Conservation (phyloP, 139 green algal species). For the Chlamydomonas eustigma region DNA sequence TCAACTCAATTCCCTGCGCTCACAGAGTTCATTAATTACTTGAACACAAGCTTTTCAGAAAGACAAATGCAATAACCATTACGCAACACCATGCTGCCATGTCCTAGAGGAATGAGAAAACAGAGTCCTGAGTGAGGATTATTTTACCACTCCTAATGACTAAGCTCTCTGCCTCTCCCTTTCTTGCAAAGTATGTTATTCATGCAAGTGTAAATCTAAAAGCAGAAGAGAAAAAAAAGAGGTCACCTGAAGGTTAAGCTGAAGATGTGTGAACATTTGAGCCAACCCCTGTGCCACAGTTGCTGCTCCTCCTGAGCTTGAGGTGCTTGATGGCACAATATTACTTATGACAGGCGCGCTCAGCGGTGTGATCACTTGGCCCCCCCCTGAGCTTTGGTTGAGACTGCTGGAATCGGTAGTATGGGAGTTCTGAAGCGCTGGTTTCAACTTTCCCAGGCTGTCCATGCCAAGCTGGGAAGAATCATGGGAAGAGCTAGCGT, state of each 20-base stretch:
- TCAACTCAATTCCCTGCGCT: slow-evolving; percentile 19
- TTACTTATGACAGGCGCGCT: too few species aligned
- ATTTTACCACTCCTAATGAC: too few species aligned
- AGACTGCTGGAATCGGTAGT: too few species aligned
- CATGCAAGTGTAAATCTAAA: neutral
- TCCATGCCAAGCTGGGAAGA: too few species aligned
- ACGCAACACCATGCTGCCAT: neutral
- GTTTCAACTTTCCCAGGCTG: too few species aligned
- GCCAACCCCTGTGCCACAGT: slow-evolving; percentile 20
- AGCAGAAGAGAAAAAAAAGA: neutral
- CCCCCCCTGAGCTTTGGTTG: too few species aligned
- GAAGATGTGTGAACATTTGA: slow-evolving; percentile 15
- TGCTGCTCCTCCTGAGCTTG: neutral
- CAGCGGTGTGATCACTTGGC: too few species aligned
- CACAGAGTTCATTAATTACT: neutral
- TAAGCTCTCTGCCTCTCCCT: neutral
- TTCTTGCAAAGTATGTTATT: neutral
- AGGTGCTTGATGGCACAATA: neutral
- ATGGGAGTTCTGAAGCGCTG: too few species aligned
- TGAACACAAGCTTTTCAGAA: neutral
- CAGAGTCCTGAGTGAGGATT: too few species aligned
- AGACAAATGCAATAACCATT: neutral
- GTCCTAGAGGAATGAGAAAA: too few species aligned
- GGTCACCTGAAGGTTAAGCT: slow-evolving; percentile 18
- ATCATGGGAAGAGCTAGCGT: neutral